A percentile compares a stretch with the other conserved stretches of the same genome.
Evolutionary conservation across 257 asterid species (phyloP).

Genomic region (Solanum bukasovii): DNA sequence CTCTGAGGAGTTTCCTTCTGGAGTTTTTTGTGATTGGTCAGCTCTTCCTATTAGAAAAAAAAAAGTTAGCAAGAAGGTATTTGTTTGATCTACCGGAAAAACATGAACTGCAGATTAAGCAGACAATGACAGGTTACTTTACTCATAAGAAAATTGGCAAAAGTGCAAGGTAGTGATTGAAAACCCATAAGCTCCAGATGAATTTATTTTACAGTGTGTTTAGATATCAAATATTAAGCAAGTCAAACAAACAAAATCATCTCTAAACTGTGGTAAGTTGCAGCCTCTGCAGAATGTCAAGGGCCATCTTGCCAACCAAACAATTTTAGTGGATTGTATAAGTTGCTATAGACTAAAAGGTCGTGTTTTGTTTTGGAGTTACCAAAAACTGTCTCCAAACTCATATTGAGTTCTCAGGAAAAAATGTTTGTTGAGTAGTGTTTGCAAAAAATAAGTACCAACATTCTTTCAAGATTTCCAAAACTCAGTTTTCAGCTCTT

Average conservation of each 20-base stretch:
- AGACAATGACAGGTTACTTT: not conserved
- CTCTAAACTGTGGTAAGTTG: not conserved
- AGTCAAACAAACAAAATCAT: not conserved
- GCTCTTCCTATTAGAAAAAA: conserved; percentile 36
- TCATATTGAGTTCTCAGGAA: not conserved
- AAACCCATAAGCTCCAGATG: not conserved
- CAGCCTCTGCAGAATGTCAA: not conserved
- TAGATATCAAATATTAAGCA: not conserved
- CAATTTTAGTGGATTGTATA: not conserved
- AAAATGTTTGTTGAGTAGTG: not conserved
- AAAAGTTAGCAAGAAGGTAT: not conserved
- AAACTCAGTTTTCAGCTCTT: not conserved
- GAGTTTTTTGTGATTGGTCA: conserved; percentile 17
- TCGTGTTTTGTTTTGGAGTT: not conserved
- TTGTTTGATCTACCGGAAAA: not conserved
- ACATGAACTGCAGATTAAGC: not conserved
- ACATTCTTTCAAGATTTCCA: not conserved
- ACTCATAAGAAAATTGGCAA: not conserved
- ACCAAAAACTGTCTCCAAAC: not conserved
- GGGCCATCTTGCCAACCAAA: not conserved
- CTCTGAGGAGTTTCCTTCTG: conserved; percentile 21
- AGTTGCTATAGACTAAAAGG: not conserved
- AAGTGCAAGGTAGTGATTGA: not conserved
- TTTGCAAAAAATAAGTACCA: not conserved
- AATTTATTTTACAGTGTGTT: not conserved